Conservation (phyloP, 768 basidiomycete species). For the Trametes sanguinea region DNA sequence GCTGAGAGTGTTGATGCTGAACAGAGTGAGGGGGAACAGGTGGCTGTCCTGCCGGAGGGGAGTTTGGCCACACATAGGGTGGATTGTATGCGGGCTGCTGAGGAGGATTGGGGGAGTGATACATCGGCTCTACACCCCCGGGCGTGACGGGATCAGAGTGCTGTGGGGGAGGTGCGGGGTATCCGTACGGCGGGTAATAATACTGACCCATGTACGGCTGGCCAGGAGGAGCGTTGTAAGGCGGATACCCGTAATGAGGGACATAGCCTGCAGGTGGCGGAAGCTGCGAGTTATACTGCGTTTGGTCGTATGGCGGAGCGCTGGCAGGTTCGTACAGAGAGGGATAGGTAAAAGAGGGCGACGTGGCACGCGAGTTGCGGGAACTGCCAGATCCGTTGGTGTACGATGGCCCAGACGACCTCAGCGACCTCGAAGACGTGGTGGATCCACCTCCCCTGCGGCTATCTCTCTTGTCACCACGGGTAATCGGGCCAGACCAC, state of each 20-base stretch:
- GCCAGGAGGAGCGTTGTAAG: slow-evolving; percentile 34
- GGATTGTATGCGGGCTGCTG: slow-evolving; percentile 34
- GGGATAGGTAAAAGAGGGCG: slow-evolving; percentile 76
- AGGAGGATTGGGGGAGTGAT: slow-evolving; percentile 29
- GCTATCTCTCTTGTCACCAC: slow-evolving; percentile 54
- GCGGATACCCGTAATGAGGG: slow-evolving; percentile 32
- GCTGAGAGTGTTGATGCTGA: slow-evolving; percentile 30
- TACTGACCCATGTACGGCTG: slow-evolving; percentile 45
- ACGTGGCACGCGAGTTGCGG: slow-evolving; percentile 71
- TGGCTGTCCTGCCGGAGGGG: slow-evolving; percentile 26
- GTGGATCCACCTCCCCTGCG: slow-evolving; percentile 51
- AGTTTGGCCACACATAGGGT: slow-evolving; percentile 39
- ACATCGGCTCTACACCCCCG: slow-evolving; percentile 34
- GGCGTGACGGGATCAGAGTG: slow-evolving; percentile 38
- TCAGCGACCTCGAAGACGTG: slow-evolving; percentile 57
- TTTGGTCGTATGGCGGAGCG: slow-evolving; percentile 25
- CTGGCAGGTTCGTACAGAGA: slow-evolving; percentile 65
- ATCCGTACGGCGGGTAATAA: slow-evolving; percentile 55
- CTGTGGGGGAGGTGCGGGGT: slow-evolving; percentile 47
- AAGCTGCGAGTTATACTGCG: slow-evolving; percentile 31
- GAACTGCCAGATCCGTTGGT: slow-evolving; percentile 61
- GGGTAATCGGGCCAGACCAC: slow-evolving; percentile 62
- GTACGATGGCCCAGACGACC: slow-evolving; percentile 51
- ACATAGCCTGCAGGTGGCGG: slow-evolving; percentile 30
- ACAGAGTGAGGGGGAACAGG: slow-evolving; percentile 26